These are phyloP conservation scores for Nothomitra cinnamomea DNA, from an alignment of 2,329 filamentous ascomycete genomes.

Conservation along the genomic window DNA sequence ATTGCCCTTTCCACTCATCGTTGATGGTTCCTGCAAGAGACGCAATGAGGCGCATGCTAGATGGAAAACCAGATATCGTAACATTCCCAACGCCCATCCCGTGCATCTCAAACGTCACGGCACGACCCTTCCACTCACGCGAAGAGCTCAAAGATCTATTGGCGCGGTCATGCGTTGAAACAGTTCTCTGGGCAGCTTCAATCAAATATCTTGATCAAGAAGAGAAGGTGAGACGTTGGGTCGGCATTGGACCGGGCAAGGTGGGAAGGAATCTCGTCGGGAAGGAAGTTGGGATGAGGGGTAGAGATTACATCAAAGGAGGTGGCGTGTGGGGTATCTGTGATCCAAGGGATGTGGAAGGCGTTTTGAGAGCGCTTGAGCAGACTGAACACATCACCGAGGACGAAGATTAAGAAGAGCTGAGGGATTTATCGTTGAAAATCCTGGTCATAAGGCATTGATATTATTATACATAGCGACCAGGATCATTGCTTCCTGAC, in stretches of 20 bases:
- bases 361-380: slow-evolving; percentile 46
- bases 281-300: slow-evolving; percentile 82
- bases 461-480: no score
- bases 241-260: slow-evolving; percentile 86
- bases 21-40: slow-evolving; percentile 75
- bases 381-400: slow-evolving; percentile 34
- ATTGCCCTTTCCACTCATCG: slow-evolving; percentile 80
- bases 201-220: slow-evolving; percentile 80
- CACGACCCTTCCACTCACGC: slow-evolving; percentile 55
- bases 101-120: slow-evolving; percentile 76
- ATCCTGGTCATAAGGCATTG: no score
- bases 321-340: slow-evolving; percentile 88
- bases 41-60: slow-evolving; percentile 53
- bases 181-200: slow-evolving; percentile 86
- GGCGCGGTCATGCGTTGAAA: slow-evolving; percentile 73
- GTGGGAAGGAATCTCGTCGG: slow-evolving; percentile 86
- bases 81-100: slow-evolving; percentile 59
- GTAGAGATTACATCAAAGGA: slow-evolving; percentile 61
- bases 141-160: slow-evolving; percentile 64
- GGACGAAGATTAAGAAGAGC: slow-evolving; percentile 7
- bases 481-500: neutral
- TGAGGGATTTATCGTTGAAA: no score
- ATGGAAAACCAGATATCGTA: slow-evolving; percentile 40
- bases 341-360: slow-evolving; percentile 59
- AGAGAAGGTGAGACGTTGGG: slow-evolving; percentile 64